Conservation (phyloP, 345 rosid genomes). For the Gossypioides kirkii region DNA sequence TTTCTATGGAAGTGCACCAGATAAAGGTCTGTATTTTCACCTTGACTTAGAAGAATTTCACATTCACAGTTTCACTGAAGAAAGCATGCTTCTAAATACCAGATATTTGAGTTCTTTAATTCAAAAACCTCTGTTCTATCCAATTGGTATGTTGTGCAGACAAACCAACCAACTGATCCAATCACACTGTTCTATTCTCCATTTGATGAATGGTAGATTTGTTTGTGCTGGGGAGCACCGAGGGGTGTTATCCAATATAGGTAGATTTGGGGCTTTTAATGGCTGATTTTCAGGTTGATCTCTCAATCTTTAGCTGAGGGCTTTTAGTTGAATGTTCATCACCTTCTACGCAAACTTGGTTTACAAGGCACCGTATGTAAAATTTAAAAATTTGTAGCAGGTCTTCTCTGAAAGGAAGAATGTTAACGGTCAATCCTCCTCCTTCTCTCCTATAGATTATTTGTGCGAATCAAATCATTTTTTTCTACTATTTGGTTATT, state of each 20-base stretch:
- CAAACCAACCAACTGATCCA: background rate
- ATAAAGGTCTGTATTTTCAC: slow-evolving; percentile 56
- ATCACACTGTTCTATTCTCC: background rate
- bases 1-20: slow-evolving; percentile 92
- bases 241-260: background rate
- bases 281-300: background rate
- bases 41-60: background rate
- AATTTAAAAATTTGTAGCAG: too few relatives aligned
- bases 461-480: too few relatives aligned
- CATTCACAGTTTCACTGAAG: background rate
- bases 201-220: background rate
- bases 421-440: too few relatives aligned
- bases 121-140: background rate
- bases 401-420: too few relatives aligned
- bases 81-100: background rate
- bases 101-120: background rate
- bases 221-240: background rate
- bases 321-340: background rate
- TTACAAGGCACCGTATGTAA: too few relatives aligned
- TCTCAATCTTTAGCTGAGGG: background rate
- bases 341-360: background rate
- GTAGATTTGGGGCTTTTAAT: background rate
- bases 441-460: too few relatives aligned
- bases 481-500: too few relatives aligned
- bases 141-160: background rate